Evolutionary conservation across 805 yeast species (phyloP), one percentile per base, ranked within the genome.

Genomic region (Candida nanaspora): DNA sequence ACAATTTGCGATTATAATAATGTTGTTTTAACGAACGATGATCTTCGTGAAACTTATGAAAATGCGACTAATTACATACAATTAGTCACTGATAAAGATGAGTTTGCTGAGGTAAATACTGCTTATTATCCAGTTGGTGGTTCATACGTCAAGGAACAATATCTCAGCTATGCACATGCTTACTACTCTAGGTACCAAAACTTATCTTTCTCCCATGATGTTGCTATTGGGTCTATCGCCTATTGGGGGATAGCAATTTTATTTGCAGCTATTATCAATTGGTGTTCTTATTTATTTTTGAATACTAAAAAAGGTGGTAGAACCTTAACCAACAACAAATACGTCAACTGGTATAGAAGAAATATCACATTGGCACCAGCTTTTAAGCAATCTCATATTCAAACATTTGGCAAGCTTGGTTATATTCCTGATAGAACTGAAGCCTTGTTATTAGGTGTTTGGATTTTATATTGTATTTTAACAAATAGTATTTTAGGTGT

Each of bases 391-490:
- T 43, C 38, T 9, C 63, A 59, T 42, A 34, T 51, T 13, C 38
- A 46, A 9, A 35, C 40, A 29, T 33, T 42, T 18, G 48, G 48
- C 44, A 10, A 38, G 34, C 32, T 54, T 8, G 65, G 63, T 46
- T 42, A 66, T n/a, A 44, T 74, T 35, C 84, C 85, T 1, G 69
- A 78, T 3, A 63, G 82, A 47, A 59, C 71, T 46, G 83, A 79
- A 48, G 45, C 70, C 0, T 44, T 76, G 9, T 53, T 71, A 35
- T 60, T 78, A 26, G 43, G 51, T 8, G 47, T 61, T 2, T 74
- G 72, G 65, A 53, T 65, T 23, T 46, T 57, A 9, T 54, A 49
- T 46, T 28, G 42, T 13, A 36, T 51, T 20, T 39, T 55, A 30
- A 43, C 46, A 15, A 40, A 37, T 38, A 42, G 46, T 16, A 49